A percentile compares a stretch with the other conserved stretches of the same genome.
These are phyloP conservation scores for Aspergillus clavatus DNA, from an alignment of 2,329 filamentous ascomycete genomes.

Conservation along the genomic window DNA sequence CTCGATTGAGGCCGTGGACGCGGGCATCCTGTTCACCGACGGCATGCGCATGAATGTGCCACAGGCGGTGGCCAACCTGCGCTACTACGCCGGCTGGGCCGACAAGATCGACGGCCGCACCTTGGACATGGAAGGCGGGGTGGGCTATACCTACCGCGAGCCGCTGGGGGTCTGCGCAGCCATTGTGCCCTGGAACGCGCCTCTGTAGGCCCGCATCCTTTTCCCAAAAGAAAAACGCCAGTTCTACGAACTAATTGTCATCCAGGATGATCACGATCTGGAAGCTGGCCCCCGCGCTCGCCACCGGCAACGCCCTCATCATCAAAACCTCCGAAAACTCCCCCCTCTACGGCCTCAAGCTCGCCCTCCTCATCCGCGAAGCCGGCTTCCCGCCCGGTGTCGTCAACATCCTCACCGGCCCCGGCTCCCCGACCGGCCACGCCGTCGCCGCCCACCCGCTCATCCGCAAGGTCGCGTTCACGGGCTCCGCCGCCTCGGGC, in stretches of 20 bases:
- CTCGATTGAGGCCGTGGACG: conserved; percentile 24
- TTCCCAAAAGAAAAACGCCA: not conserved
- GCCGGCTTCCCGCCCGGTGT: conserved; percentile 48
- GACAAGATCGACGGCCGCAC: conserved; percentile 26
- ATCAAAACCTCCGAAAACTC: conserved; percentile 62
- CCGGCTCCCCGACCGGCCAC: conserved; percentile 48
- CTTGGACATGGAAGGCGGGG: conserved; percentile 18
- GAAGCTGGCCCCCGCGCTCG: conserved; percentile 61
- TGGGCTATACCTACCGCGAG: conserved; percentile 23
- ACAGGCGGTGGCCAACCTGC: conserved; percentile 17
- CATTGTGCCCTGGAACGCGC: conserved; percentile 30
- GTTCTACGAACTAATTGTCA: no score
- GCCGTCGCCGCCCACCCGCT: conserved; percentile 26
- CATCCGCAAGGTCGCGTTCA: conserved; percentile 33
- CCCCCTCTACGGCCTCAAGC: conserved; percentile 46
- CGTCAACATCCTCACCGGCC: conserved; percentile 39
- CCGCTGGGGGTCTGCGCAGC: conserved; percentile 27
- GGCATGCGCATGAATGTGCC: conserved; percentile 22
- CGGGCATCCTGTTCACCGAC: conserved; percentile 20
- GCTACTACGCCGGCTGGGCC: conserved; percentile 29
- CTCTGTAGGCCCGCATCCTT: conserved; percentile 17
- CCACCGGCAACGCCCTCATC: conserved; percentile 65
- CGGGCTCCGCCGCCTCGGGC: conserved; percentile 27
- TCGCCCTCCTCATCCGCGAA: conserved; percentile 48
- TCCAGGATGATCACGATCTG: conserved; percentile 29